Base-by-base conservation (phyloP, 1,284 basidiomycete species). In the Irpex rosettiformis region DNA sequence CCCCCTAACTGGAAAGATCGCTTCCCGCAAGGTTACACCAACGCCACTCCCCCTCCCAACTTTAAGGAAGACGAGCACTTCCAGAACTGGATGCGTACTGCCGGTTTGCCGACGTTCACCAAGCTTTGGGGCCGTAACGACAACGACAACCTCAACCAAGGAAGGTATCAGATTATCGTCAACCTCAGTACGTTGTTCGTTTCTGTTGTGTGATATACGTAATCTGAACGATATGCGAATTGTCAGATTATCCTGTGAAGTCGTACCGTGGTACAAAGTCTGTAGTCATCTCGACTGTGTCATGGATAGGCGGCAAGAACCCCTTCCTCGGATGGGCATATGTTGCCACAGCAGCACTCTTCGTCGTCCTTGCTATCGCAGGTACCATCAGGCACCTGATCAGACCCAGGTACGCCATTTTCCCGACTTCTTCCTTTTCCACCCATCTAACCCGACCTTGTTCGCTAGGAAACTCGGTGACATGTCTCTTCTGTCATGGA, bases 51-150 rank as follows among this genome's bases (percentile, higher is more conserved):
- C n/a, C 84, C 91, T 33, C 96, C 94, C 10, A 79, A 98, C 69
- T 79, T 98, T 30, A 77, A 78, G 55, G 69, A 73, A 1, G 86
- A 99, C 71, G 93, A 99, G 73, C 96, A 95, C 70, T 98, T 99
- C 79, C 95, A 98, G 75, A 96, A 98, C 66, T 99, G 97, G 97
- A 99, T 99, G 97, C 86, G 96, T 61, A 96, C 94, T 1, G 94
- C 97, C 1, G 96, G 96, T 22, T 77, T 99, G 57, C 96, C 97
- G 0, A 98, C 96, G 1, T 99, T 99, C 76, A 88, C 94, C 47
- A 98, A 98, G 75, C 78, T 98, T 21, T 98, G 92, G 72, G 94
- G 88, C 27, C 81, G 97, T 61, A 98, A 98, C 73, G 96, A 98
- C 69, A 73, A 83, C 28, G 79, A 88, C 29, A 77, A 77, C 42